Conservation (phyloP, 345 rosid species). For the Populus pruinosa region DNA sequence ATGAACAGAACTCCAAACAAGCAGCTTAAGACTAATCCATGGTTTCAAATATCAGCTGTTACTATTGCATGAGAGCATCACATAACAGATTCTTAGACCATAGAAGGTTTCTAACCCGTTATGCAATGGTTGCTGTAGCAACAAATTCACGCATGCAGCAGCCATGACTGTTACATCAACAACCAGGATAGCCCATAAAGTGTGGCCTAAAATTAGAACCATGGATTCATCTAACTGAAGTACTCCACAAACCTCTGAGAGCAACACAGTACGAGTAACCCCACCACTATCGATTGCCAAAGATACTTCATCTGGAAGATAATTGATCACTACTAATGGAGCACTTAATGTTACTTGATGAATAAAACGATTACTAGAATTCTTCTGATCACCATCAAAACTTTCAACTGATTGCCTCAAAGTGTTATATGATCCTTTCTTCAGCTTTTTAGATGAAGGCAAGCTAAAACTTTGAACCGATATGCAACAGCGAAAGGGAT, state of each 20-base stretch:
- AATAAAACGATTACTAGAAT: constrained; percentile 45
- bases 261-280: constrained; percentile 47
- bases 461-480: constrained; percentile 56
- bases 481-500: constrained; percentile 86
- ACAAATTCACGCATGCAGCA: too few relatives aligned
- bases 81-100: too few relatives aligned
- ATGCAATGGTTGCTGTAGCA: too few relatives aligned
- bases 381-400: constrained; percentile 32
- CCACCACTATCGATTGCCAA: constrained; percentile 78
- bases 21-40: background rate
- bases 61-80: too few relatives aligned
- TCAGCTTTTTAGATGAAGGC: constrained; percentile 41
- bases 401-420: constrained; percentile 33
- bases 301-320: constrained; percentile 67
- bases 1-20: constrained; percentile 7
- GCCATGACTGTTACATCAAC: too few relatives aligned
- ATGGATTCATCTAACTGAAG: background rate
- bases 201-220: too few relatives aligned
- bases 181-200: too few relatives aligned
- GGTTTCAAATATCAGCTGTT: too few relatives aligned
- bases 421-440: constrained; percentile 28
- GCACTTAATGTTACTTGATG: constrained; percentile 72
- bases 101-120: too few relatives aligned
- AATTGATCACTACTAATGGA: constrained; percentile 65
- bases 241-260: constrained; percentile 68